Conservation (phyloP, 2,329 filamentous ascomycete species). For the Domatiomyces globalis region DNA sequence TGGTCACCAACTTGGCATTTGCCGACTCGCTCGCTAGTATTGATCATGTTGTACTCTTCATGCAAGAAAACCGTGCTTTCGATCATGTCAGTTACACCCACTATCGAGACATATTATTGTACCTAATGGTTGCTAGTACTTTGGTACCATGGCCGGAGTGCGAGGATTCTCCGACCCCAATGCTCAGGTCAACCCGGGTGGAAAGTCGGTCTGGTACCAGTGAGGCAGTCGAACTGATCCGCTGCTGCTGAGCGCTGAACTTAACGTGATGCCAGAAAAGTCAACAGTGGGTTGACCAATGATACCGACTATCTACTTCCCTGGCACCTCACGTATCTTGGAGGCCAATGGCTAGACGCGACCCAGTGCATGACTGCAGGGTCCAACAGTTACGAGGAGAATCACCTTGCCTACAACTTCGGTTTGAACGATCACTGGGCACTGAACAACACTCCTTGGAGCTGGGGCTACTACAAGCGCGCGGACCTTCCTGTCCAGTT, state of each 20-base stretch:
- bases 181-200: conserved; percentile 35
- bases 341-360: conserved; percentile 35
- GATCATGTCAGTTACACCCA: conserved; percentile 22
- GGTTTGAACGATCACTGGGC: conserved; percentile 42
- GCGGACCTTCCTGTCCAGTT: conserved; percentile 42
- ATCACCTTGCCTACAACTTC: conserved; percentile 39
- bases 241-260: not conserved
- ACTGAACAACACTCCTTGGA: conserved; percentile 39
- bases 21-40: conserved; percentile 37
- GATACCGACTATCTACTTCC: conserved; percentile 35
- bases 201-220: conserved; percentile 36
- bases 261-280: conserved; percentile 20
- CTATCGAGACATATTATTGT: too few species aligned
- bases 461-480: conserved; percentile 38
- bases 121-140: conserved; percentile 31
- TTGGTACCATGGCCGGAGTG: conserved; percentile 42
- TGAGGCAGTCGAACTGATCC: conserved; percentile 20
- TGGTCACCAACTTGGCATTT: not conserved
- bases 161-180: conserved; percentile 45
- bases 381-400: conserved; percentile 38
- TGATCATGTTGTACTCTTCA: conserved; percentile 44
- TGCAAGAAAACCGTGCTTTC: conserved; percentile 38
- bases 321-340: conserved; percentile 43
- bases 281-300: conserved; percentile 27
- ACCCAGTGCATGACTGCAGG: conserved; percentile 43